These are phyloP conservation scores for Coelastrella sp. DNA, from an alignment of 139 green algal species.

Conservation along the genomic window DNA sequence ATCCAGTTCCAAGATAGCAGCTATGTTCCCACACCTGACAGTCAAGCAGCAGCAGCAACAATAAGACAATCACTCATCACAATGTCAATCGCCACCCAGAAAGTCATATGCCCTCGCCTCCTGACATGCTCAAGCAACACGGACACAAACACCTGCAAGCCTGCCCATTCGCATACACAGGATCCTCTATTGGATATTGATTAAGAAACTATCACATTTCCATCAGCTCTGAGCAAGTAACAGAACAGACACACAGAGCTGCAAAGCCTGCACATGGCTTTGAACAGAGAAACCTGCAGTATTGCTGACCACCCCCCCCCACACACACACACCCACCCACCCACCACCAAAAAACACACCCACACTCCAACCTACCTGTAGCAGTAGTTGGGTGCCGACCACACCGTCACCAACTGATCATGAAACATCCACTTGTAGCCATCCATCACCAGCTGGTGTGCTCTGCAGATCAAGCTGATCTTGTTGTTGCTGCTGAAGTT, in stretches of 20 bases:
- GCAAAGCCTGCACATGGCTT: too few species aligned
- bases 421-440: slow-evolving; percentile 99
- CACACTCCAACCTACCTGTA: slow-evolving; percentile 81
- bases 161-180: too few species aligned
- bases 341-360: background rate
- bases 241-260: too few species aligned
- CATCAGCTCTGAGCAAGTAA: too few species aligned
- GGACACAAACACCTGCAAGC: too few species aligned
- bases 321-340: background rate
- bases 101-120: too few species aligned
- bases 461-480: slow-evolving; percentile 69
- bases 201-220: too few species aligned
- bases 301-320: background rate
- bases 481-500: slow-evolving; percentile 90
- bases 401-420: slow-evolving; percentile 96
- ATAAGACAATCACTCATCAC: too few species aligned
- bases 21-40: slow-evolving; percentile 95
- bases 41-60: background rate
- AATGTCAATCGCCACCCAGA: too few species aligned
- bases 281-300: too few species aligned
- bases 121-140: too few species aligned
- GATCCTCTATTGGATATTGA: too few species aligned
- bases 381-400: slow-evolving; percentile 99
- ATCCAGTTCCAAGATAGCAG: slow-evolving; percentile 96
- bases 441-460: slow-evolving; percentile 99